Base-by-base conservation (phyloP, 1,284 basidiomycete genomes). In the Ceratobasidium sp. region DNA sequence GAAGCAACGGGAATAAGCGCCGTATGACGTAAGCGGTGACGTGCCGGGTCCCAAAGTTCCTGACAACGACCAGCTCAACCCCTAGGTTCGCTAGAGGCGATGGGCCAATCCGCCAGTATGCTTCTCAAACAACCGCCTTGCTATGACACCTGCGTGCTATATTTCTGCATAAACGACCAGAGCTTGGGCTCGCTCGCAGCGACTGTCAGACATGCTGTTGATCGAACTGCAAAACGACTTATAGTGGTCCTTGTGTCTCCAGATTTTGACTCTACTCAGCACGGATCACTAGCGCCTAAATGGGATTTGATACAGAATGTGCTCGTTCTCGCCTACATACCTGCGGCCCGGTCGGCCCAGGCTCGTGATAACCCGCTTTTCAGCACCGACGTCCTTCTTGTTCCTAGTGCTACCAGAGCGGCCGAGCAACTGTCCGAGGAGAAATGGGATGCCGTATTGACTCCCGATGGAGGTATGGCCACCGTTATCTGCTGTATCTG, bases 391-490 rank as follows among this genome's bases (percentile, higher is more conserved):
- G 71, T 73, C 59, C 63, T 73, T 51, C 34, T 73, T 46, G 71
- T 73, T 34, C 49, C 59, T 63, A 53, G 34, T 37, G 34, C 71
- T n/a, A 53, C 7, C 22, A 31, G 49, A 31, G 71, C 71, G 29
- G 43, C 59, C 8, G 9, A 62, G 24, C 71, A 73, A 53, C 49
- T 73, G 16, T 73, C 71, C 37, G 34, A 24, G 59, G 71, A 73
- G 48, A 73, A 62, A 63, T 73, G 71, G 71, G 71, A 62, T 37
- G 71, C 48, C 16, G 59, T 73, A 22, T 39, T 63, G 34, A 73
- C 71, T 62, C 37, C 62, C 1, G 59, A 73, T 41, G 71, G 71
- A 73, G 71, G 71, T 73, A 73, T 73, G 71, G 48, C 11, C 22
- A 37, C 22, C 39, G 59, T 53, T 48, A 59, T 41, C 14, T 24